Evolutionary conservation across 1,284 basidiomycete species (phyloP), one percentile per base, ranked within the genome.

Genomic region (Trichosporon inkin): DNA sequence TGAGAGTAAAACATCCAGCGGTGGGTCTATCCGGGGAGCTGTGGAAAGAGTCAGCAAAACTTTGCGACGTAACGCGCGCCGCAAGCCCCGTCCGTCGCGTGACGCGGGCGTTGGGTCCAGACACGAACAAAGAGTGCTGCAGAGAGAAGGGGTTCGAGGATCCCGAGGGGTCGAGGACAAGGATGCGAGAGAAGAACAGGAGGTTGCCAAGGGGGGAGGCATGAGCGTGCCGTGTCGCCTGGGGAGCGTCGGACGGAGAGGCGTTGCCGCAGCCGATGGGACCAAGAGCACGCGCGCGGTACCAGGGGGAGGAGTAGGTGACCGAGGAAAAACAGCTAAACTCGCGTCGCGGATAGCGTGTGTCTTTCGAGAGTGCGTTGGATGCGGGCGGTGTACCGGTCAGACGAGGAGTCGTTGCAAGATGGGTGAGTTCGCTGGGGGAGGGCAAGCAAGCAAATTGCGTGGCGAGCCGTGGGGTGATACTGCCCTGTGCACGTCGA

Each of bases 1-100:
- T 68, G 65, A 58, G 67, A 67, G 53, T 70, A 71, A 64, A 70
- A 73, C 71, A 73, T 73, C 58, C 62, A 68, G 62, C 40, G 60
- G 60, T 53, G 65, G 39, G 52, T 49, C 38, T 56, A 61, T 56
- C 55, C 44, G 57, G 34, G 41, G 53, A 38, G 35, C 57, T 59
- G 36, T 40, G 3, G 54, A 32, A 19, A 7, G 17, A 14, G 51
- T 58, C 35, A 56, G 54, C 41, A 51, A 56, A 35, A 53, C 17
- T 28, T 61, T 16, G n/a, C 17, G n/a, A 16, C 28, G 19, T 10
- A 22, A n/a, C n/a, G n/a, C 34, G 55, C 51, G 20, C 20, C 10
- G n/a, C n/a, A n/a, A n/a, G n/a, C n/a, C n/a, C n/a, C n/a, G n/a
- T n/a, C 36, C n/a, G n/a, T 36, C 24, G 19, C 20, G 47, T 51